A percentile compares a stretch with the other conserved stretches of the same genome.
phyloP scores from a whole-genome alignment of 352 stramenopile genomes.

The Pythium volutum region DNA sequence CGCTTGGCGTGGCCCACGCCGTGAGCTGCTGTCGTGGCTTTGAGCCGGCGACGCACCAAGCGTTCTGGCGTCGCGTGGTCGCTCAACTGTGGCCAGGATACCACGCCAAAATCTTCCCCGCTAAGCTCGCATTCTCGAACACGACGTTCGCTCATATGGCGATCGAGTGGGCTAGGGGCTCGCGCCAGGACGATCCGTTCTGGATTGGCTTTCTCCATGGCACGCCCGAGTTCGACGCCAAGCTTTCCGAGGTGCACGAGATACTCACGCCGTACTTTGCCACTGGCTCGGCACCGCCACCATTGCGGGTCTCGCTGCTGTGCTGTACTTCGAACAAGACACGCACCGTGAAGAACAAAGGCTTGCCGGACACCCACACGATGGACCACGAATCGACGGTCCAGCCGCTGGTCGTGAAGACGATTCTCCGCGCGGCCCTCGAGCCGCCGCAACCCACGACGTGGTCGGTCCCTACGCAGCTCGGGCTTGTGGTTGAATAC shows the following conservation, averaged over 20 bases:
- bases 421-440: background rate
- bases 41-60: background rate
- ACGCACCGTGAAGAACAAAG: background rate
- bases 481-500: background rate
- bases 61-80: background rate
- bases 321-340: background rate
- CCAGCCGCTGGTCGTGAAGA: background rate
- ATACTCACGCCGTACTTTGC: background rate
- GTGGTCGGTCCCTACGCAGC: background rate
- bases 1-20: background rate
- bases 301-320: background rate
- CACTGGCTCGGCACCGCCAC: background rate
- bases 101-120: too few relatives aligned
- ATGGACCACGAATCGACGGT: background rate
- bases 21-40: slow-evolving; percentile 10
- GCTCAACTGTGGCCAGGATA: background rate
- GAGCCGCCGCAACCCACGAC: background rate
- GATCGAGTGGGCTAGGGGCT: background rate
- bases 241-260: background rate
- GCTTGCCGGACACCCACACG: background rate
- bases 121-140: background rate
- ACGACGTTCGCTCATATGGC: background rate
- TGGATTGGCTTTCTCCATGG: slow-evolving; percentile 1
- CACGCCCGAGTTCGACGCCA: background rate
- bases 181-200: background rate